phyloP scores from a whole-genome alignment of 495 filamentous ascomycete genomes.

The Hypoxylon rickii region DNA sequence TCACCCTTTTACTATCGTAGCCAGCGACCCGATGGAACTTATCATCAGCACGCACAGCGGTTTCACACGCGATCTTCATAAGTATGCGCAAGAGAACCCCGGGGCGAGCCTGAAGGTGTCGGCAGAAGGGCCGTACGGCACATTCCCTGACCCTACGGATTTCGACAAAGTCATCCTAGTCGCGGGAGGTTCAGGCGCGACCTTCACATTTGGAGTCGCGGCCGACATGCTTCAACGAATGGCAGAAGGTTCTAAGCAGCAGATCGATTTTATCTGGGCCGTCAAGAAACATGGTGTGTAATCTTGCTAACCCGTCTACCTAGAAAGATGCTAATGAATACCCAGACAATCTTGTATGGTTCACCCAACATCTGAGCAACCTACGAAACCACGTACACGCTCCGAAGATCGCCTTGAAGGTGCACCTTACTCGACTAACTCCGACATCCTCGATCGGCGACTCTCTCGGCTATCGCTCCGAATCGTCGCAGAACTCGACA shows the following conservation, averaged over 20 bases:
- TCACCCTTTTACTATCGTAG: conserved; percentile 67
- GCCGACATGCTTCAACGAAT: conserved; percentile 54
- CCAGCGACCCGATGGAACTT: conserved; percentile 56
- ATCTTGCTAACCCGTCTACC: background rate
- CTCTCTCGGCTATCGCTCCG: conserved; percentile 6
- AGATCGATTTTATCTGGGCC: conserved; percentile 61
- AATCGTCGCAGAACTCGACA: conserved; percentile 13
- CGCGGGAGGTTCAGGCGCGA: conserved; percentile 62
- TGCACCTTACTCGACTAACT: conserved; percentile 49
- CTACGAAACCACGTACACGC: conserved; percentile 48
- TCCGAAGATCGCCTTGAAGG: conserved; percentile 48
- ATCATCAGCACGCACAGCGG: conserved; percentile 60
- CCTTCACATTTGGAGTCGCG: conserved; percentile 60
- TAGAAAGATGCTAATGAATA: conserved; percentile 15
- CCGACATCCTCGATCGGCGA: background rate
- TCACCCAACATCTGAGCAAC: conserved; percentile 52
- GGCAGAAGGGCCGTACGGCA: conserved; percentile 63
- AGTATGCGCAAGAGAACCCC: conserved; percentile 54
- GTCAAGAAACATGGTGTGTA: conserved; percentile 54
- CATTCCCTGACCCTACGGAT: conserved; percentile 58
- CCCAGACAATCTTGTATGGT: conserved; percentile 55
- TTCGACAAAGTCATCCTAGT: conserved; percentile 63
- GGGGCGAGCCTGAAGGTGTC: conserved; percentile 54
- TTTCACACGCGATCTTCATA: conserved; percentile 59
- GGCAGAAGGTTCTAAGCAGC: conserved; percentile 45